Conservation (phyloP, 1,284 basidiomycete genomes). For the Pseudozyma hubeiensis region DNA sequence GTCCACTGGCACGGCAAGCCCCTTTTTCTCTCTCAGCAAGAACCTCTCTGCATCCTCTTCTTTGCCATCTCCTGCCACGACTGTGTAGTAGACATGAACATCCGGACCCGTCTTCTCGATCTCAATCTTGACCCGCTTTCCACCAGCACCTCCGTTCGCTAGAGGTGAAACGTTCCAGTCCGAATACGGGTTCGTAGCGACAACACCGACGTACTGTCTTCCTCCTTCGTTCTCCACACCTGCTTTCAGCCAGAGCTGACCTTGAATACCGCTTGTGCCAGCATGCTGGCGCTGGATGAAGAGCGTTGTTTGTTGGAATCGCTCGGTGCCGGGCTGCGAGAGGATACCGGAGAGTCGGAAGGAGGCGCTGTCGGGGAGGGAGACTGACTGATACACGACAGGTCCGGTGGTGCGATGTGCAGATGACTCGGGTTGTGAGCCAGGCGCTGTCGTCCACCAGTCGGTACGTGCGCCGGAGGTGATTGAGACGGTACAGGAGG, state of each 20-base stretch:
- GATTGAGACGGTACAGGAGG: conserved; percentile 5
- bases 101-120: conserved; percentile 35
- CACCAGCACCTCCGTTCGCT: not conserved
- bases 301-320: conserved; percentile 42
- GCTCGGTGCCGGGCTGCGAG: conserved; percentile 19
- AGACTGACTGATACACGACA: conserved; percentile 12
- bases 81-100: conserved; percentile 37
- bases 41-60: conserved; percentile 2
- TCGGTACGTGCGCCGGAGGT: conserved; percentile 25
- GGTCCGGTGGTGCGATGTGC: conserved; percentile 34
- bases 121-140: conserved; percentile 15
- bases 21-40: conserved; percentile 37
- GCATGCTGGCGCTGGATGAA: conserved; percentile 13
- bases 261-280: not conserved
- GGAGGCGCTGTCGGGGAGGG: not conserved
- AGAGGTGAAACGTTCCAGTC: conserved; percentile 40
- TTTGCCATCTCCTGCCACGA: not conserved
- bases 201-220: conserved; percentile 33
- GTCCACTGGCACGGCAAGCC: conserved; percentile 11
- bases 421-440: conserved; percentile 27
- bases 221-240: conserved; percentile 41
- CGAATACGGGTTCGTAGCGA: conserved; percentile 33
- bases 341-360: conserved; percentile 22
- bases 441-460: conserved; percentile 37
- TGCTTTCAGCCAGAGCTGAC: conserved; percentile 31